A percentile compares a stretch with the other conserved stretches of the same genome.
These are phyloP conservation scores for Chlorophyllum brunneum DNA, from an alignment of 768 basidiomycete species.

Conservation along the genomic window DNA sequence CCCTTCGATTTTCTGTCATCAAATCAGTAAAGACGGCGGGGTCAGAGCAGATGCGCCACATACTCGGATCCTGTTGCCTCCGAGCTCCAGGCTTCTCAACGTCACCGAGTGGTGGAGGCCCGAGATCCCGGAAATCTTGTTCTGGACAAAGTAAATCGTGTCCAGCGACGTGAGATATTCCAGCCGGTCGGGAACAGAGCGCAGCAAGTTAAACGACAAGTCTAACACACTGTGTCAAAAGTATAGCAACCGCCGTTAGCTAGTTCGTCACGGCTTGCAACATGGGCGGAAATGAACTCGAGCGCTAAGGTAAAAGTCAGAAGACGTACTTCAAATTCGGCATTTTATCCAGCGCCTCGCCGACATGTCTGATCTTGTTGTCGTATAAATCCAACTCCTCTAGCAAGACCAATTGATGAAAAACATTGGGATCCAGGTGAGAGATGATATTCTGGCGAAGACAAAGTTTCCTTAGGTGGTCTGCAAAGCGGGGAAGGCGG, in stretches of 20 bases:
- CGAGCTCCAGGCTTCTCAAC: slow-evolving; percentile 83
- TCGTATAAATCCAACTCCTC: slow-evolving; percentile 96
- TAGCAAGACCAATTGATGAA: slow-evolving; percentile 59
- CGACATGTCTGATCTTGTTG: slow-evolving; percentile 81
- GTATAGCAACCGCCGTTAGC: slow-evolving; percentile 7
- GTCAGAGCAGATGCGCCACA: too few species aligned
- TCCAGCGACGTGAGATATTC: slow-evolving; percentile 55
- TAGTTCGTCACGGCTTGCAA: not conserved
- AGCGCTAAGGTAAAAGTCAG: not conserved
- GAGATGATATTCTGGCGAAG: slow-evolving; percentile 84
- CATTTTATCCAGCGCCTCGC: slow-evolving; percentile 57
- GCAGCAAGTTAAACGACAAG: slow-evolving; percentile 91
- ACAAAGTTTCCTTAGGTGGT: slow-evolving; percentile 68
- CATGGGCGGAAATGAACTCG: not conserved
- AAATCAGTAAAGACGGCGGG: too few species aligned
- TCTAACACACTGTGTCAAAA: slow-evolving; percentile 63
- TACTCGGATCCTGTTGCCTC: slow-evolving; percentile 89
- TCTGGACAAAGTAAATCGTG: slow-evolving; percentile 94
- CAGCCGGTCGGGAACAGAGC: slow-evolving; percentile 62
- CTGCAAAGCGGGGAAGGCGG: slow-evolving; percentile 70
- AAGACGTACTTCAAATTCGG: slow-evolving; percentile 51
- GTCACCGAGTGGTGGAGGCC: slow-evolving; percentile 53
- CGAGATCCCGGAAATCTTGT: slow-evolving; percentile 81
- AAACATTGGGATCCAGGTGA: slow-evolving; percentile 66
- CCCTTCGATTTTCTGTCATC: slow-evolving; percentile 76